A percentile compares a stretch with the other conserved stretches of the same genome.
phyloP scores from a whole-genome alignment of 441 rosid genomes.

The Corymbia calophylla region DNA sequence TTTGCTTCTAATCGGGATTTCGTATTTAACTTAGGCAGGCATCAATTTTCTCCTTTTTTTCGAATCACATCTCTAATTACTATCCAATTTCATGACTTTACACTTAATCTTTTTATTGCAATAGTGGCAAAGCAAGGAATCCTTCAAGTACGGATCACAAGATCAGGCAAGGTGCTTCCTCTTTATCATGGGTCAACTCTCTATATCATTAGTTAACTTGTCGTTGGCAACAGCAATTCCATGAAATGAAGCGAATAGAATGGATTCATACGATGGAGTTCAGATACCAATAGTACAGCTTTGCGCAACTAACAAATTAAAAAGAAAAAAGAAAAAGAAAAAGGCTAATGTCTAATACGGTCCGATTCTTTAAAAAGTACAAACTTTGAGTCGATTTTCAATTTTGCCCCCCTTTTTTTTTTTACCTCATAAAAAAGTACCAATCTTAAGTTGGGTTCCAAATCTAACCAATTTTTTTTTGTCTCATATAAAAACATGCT shows the following conservation, averaged over 20 bases:
- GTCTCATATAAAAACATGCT: not conserved
- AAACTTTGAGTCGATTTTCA: not conserved
- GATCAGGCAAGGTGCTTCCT: not conserved
- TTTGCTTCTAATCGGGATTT: accelerated
- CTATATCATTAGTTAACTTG: not conserved
- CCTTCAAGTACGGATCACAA: not conserved
- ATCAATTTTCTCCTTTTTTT: not conserved
- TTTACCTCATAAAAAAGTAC: not conserved
- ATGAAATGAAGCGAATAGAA: not conserved
- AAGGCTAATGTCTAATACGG: not conserved
- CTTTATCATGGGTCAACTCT: not conserved
- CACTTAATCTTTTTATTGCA: not conserved
- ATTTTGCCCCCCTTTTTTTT: not conserved
- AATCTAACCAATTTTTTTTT: not conserved
- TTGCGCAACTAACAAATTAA: not conserved
- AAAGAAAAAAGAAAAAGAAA: not conserved
- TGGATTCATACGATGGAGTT: not conserved
- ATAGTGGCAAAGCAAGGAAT: not conserved
- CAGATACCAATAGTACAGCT: not conserved
- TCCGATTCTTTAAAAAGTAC: too few species aligned
- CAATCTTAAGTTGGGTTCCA: not conserved
- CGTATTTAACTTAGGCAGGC: not conserved
- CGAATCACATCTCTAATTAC: not conserved
- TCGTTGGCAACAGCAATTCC: not conserved
- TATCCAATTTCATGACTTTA: not conserved